These are phyloP conservation scores for Jimgerdemannia flammicorona DNA, from an alignment of 192 early-diverging fungal species.

Conservation along the genomic window DNA sequence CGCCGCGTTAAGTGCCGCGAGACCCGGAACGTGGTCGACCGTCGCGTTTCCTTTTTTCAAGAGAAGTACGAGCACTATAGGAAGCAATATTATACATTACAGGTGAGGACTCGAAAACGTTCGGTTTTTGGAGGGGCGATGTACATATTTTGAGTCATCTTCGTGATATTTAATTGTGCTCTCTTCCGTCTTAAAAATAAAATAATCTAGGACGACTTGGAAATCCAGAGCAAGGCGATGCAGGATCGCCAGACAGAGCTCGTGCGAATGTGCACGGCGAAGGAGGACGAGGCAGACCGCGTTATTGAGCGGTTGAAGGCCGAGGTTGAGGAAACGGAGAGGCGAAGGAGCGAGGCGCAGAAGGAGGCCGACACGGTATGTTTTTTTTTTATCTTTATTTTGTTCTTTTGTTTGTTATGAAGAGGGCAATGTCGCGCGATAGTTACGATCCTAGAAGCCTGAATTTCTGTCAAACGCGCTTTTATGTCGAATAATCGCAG, in stretches of 20 bases:
- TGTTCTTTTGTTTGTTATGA: background rate
- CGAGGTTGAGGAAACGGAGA: background rate
- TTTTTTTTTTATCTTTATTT: background rate
- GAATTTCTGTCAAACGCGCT: too few species aligned
- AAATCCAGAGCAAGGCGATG: background rate
- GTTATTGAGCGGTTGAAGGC: background rate
- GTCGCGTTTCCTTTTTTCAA: background rate
- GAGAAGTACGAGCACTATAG: background rate
- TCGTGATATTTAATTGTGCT: background rate
- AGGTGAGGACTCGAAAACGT: background rate
- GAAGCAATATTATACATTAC: background rate
- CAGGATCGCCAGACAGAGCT: background rate
- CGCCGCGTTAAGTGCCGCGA: background rate
- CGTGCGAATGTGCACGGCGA: background rate
- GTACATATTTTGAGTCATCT: background rate
- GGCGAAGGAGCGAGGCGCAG: background rate
- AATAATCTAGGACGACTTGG: background rate
- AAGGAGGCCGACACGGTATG: background rate
- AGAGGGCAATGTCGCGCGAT: background rate
- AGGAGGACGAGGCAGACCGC: background rate
- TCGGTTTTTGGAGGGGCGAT: too few species aligned
- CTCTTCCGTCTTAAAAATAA: background rate
- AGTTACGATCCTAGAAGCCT: too few species aligned
- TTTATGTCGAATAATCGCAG: background rate
- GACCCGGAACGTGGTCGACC: background rate